phyloP scores from a whole-genome alignment of 495 filamentous ascomycete genomes.

The Penicillium lividum region DNA sequence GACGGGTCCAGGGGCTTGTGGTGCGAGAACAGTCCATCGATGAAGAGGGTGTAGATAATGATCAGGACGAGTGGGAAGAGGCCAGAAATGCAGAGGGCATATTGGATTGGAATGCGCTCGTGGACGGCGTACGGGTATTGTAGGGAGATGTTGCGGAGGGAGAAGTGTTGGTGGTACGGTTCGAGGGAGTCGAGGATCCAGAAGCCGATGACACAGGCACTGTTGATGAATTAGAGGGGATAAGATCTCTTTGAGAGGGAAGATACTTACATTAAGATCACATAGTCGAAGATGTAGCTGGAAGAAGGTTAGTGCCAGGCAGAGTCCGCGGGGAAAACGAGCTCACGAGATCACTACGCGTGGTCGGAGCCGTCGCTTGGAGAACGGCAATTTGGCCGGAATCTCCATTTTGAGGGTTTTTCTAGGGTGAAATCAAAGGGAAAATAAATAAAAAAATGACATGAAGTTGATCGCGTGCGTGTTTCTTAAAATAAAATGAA shows the following conservation, averaged over 20 bases:
- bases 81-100: conserved; percentile 57
- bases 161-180: conserved; percentile 61
- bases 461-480: conserved; percentile 4
- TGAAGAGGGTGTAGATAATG: conserved; percentile 67
- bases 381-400: conserved; percentile 52
- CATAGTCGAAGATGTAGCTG: conserved; percentile 70
- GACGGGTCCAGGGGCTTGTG: conserved; percentile 47
- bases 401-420: conserved; percentile 31
- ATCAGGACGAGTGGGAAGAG: conserved; percentile 65
- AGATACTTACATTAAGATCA: conserved; percentile 58
- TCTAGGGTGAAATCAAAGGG: background rate
- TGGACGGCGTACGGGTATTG: conserved; percentile 73
- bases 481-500: background rate
- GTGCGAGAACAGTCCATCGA: conserved; percentile 70
- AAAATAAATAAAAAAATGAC: background rate
- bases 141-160: conserved; percentile 60
- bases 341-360: conserved; percentile 56
- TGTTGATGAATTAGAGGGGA: conserved; percentile 8
- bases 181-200: conserved; percentile 54
- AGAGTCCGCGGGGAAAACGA: conserved; percentile 8
- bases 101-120: conserved; percentile 67
- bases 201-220: conserved; percentile 54
- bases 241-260: background rate
- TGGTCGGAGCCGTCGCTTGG: conserved; percentile 51
- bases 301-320: conserved; percentile 2